Conservation (phyloP, 2,329 filamentous ascomycete genomes). For the Thelonectria rubi region DNA sequence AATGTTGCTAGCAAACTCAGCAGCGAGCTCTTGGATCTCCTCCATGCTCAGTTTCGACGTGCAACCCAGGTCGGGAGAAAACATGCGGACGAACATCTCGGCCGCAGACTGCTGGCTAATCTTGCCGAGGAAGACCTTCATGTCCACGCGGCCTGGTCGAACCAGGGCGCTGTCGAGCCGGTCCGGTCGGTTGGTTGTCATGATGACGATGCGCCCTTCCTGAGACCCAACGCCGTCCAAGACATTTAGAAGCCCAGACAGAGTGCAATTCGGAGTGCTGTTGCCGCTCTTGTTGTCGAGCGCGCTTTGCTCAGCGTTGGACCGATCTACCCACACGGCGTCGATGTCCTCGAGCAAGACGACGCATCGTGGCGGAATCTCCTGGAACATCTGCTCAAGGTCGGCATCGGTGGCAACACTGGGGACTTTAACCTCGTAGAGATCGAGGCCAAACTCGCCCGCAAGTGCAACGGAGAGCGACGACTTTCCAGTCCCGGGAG, state of each 20-base stretch:
- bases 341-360: conserved; percentile 66
- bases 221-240: conserved; percentile 75
- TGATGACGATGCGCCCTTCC: conserved; percentile 76
- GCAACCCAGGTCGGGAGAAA: conserved; percentile 47
- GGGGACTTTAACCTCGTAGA: conserved; percentile 60
- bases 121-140: conserved; percentile 65
- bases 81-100: conserved; percentile 60
- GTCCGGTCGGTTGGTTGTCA: conserved; percentile 76
- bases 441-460: conserved; percentile 59
- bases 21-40: conserved; percentile 56
- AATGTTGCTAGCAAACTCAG: conserved; percentile 63
- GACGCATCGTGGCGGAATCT: conserved; percentile 61
- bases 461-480: conserved; percentile 62
- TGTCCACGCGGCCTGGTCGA: conserved; percentile 73
- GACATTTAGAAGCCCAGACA: conserved; percentile 74
- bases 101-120: conserved; percentile 55
- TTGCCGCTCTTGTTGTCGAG: conserved; percentile 27
- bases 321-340: conserved; percentile 48
- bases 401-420: conserved; percentile 60
- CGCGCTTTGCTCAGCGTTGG: conserved; percentile 26
- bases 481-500: conserved; percentile 69
- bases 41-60: conserved; percentile 38
- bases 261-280: conserved; percentile 51
- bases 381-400: conserved; percentile 61
- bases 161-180: conserved; percentile 71